Evolutionary conservation across 805 yeast species (phyloP).

Genomic region (Wickerhamiella parazyma): DNA sequence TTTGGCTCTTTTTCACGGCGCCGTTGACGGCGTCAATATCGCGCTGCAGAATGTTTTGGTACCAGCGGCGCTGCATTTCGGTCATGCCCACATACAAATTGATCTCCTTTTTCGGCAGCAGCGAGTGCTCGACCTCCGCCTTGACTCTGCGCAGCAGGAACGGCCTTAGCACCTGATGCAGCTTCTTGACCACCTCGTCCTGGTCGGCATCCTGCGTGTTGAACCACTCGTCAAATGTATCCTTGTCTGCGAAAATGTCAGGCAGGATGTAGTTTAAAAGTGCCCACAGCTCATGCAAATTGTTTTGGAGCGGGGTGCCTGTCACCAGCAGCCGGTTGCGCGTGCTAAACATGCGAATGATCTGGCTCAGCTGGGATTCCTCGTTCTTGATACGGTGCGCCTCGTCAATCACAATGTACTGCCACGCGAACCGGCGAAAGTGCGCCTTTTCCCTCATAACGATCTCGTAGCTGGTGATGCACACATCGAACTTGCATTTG

Average conservation of each 20-base stretch:
- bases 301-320: conserved; percentile 93
- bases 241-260: conserved; percentile 87
- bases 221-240: conserved; percentile 87
- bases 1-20: conserved; percentile 85
- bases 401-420: conserved; percentile 85
- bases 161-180: conserved; percentile 80
- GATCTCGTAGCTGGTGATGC: conserved; percentile 86
- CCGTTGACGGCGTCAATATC: conserved; percentile 96
- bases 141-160: conserved; percentile 81
- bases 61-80: conserved; percentile 90
- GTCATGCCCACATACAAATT: conserved; percentile 91
- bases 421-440: conserved; percentile 78
- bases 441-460: conserved; percentile 76
- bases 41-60: conserved; percentile 72
- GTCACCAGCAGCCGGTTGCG: conserved; percentile 76
- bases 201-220: conserved; percentile 43
- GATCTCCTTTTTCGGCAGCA: conserved; percentile 79
- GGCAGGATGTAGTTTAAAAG: conserved; percentile 78
- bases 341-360: conserved; percentile 77
- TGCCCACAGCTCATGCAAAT: conserved; percentile 94
- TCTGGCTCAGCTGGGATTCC: conserved; percentile 81
- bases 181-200: conserved; percentile 72
- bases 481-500: conserved; percentile 73
- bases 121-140: conserved; percentile 81
- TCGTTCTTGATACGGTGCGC: conserved; percentile 96